Percentiles rank a stretch among this genome's conserved stretches.
phyloP scores from a whole-genome alignment of 2,329 filamentous ascomycete genomes.

The Clarireedia sp. region DNA sequence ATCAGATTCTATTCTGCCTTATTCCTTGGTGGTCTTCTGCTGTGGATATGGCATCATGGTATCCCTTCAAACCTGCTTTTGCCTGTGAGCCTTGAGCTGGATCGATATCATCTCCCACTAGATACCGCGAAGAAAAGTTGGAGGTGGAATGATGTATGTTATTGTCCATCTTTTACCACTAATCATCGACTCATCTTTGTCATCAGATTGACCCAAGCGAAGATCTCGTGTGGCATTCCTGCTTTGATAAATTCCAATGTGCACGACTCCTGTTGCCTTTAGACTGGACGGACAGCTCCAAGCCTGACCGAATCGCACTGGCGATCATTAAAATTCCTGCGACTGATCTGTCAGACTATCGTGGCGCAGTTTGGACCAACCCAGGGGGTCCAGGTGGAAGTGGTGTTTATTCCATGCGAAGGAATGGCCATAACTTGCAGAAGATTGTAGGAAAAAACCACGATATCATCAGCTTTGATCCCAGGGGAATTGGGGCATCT shows the following conservation, averaged over 20 bases:
- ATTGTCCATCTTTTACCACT: neutral
- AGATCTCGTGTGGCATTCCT: constrained; percentile 21
- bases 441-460: constrained; percentile 38
- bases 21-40: neutral
- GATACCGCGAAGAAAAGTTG: neutral
- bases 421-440: constrained; percentile 31
- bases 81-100: neutral
- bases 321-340: constrained; percentile 19
- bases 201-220: neutral
- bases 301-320: constrained; percentile 11
- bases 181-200: neutral
- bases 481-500: constrained; percentile 40
- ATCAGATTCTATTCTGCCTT: neutral
- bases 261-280: constrained; percentile 23
- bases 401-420: constrained; percentile 26
- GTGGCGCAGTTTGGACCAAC: constrained; percentile 19
- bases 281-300: constrained; percentile 20
- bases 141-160: neutral
- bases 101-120: neutral
- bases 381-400: constrained; percentile 42
- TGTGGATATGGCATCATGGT: neutral
- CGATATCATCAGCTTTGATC: constrained; percentile 45
- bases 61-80: neutral
- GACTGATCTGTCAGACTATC: constrained; percentile 16
- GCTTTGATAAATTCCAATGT: constrained; percentile 21